A percentile compares a stretch with the other conserved stretches of the same genome.
phyloP scores from a whole-genome alignment of 345 rosid genomes.

The Raphanus sativus region DNA sequence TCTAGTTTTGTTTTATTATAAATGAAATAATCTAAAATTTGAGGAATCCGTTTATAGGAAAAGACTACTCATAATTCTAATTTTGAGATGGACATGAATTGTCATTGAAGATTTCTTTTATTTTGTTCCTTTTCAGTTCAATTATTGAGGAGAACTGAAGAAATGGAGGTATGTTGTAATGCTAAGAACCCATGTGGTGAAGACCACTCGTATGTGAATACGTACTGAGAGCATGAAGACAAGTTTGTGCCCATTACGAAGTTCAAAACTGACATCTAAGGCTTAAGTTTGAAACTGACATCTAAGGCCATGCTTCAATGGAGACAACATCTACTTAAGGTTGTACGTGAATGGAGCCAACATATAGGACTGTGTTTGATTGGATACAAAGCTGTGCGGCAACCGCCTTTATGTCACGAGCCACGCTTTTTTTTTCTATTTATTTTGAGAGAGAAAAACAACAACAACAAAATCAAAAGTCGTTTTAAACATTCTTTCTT shows the following conservation, averaged over 20 bases:
- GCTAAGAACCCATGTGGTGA: neutral
- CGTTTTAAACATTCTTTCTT: neutral
- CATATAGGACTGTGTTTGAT: neutral
- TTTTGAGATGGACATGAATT: neutral
- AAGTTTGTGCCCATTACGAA: neutral
- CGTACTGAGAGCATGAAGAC: neutral
- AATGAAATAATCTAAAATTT: neutral
- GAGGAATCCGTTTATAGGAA: neutral
- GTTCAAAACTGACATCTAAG: neutral
- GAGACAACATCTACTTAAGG: neutral
- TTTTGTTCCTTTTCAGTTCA: neutral
- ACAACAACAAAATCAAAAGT: neutral
- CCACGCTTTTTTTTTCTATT: neutral
- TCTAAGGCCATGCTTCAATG: constrained; percentile 1
- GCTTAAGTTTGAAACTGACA: neutral
- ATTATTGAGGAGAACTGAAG: neutral
- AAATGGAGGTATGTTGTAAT: neutral
- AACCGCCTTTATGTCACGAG: constrained; percentile 17
- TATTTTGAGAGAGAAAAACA: neutral
- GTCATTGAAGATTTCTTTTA: neutral
- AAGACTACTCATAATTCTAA: neutral
- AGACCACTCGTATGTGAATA: neutral
- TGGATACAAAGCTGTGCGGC: constrained; percentile 1
- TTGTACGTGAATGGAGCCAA: neutral
- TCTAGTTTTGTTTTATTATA: neutral